These are phyloP conservation scores for Allantophomopsis lycopodina DNA, from an alignment of 2,329 filamentous ascomycete genomes.

Conservation along the genomic window DNA sequence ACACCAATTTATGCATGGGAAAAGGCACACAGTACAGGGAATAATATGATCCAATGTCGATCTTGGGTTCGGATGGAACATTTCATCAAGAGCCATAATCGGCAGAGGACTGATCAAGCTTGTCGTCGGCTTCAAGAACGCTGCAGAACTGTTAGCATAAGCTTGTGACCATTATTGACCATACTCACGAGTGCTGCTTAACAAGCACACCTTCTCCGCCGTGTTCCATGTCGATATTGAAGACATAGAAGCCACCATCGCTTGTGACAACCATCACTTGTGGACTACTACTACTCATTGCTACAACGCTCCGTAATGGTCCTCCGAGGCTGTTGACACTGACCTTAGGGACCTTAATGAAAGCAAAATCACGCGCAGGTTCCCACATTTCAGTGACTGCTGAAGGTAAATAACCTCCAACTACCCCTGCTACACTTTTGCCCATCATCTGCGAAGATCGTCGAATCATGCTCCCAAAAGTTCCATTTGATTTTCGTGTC, in stretches of 20 bases:
- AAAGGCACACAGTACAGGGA: no score
- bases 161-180: no score
- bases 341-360: slow-evolving; percentile 75
- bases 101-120: slow-evolving; percentile 15
- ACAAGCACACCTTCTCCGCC: slow-evolving; percentile 86
- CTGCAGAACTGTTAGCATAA: slow-evolving; percentile 4
- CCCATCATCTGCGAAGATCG: slow-evolving; percentile 90
- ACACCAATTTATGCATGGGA: no score
- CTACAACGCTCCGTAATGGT: slow-evolving; percentile 79
- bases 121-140: slow-evolving; percentile 18
- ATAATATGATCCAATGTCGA: no score
- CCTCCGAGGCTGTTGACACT: slow-evolving; percentile 21
- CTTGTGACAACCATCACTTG: slow-evolving; percentile 98
- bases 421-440: slow-evolving; percentile 73
- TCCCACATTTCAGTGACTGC: slow-evolving; percentile 98
- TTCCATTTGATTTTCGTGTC: slow-evolving; percentile 49
- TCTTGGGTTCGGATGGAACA: no score
- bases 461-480: slow-evolving; percentile 81
- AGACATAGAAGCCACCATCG: slow-evolving; percentile 90
- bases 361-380: slow-evolving; percentile 86
- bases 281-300: slow-evolving; percentile 87
- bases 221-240: slow-evolving; percentile 86
- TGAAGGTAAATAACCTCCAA: slow-evolving; percentile 83
- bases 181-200: slow-evolving; percentile 81
- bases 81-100: slow-evolving; percentile 7